Conservation (phyloP, 345 rosid genomes). For the Hibiscus tridactylites region DNA sequence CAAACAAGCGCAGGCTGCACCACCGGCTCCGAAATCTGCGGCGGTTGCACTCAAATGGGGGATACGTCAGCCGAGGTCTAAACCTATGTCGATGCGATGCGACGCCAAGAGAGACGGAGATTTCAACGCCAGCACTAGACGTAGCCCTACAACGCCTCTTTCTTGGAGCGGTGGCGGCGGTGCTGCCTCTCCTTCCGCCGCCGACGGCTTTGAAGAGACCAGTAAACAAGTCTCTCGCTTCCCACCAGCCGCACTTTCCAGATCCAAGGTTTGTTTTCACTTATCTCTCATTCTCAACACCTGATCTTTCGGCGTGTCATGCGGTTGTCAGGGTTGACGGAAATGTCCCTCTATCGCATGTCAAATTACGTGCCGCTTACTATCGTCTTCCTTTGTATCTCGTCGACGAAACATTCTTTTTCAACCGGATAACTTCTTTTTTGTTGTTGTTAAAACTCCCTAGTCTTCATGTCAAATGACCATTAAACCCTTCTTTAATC, state of each 20-base stretch:
- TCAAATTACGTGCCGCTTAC: not conserved
- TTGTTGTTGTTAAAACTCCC: no score
- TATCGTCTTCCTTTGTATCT: not conserved
- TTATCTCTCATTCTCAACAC: not conserved
- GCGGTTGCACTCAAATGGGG: slow-evolving; percentile 45
- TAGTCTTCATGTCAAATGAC: not conserved
- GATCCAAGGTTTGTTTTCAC: slow-evolving; percentile 57
- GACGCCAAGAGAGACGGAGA: slow-evolving; percentile 38
- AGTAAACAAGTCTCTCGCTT: slow-evolving; percentile 34
- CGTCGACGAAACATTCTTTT: slow-evolving; percentile 16
- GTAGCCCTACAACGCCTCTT: slow-evolving; percentile 68
- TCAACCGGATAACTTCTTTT: not conserved
- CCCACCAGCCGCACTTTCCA: slow-evolving; percentile 36
- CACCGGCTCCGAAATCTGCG: slow-evolving; percentile 17
- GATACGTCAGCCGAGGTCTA: slow-evolving; percentile 48
- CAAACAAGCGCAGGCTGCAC: slow-evolving; percentile 31
- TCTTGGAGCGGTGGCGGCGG: slow-evolving; percentile 64
- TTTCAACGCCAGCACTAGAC: slow-evolving; percentile 29
- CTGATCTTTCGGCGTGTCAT: slow-evolving; percentile 18
- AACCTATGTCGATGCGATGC: slow-evolving; percentile 30
- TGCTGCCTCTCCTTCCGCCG: slow-evolving; percentile 50
- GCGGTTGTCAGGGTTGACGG: not conserved
- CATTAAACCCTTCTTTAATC: slow-evolving; percentile 1
- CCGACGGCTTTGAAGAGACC: slow-evolving; percentile 54
- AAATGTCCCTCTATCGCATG: slow-evolving; percentile 3